These are phyloP conservation scores for Monotropa hypopitys DNA, from an alignment of 179 eudicot genomes.

Conservation along the genomic window DNA sequence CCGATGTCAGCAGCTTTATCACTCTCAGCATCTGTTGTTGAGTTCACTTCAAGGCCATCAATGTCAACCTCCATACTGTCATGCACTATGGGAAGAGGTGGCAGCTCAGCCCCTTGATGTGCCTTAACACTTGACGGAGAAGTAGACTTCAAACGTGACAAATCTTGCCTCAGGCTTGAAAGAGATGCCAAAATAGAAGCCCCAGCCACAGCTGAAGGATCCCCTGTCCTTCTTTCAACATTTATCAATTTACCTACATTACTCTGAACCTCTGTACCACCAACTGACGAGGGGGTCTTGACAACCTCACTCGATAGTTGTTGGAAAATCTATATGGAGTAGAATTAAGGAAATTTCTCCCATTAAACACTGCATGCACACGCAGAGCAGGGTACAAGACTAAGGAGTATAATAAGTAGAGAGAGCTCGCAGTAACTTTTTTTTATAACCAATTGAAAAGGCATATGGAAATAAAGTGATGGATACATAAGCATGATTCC, in stretches of 20 bases:
- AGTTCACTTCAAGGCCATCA: conserved; percentile 65
- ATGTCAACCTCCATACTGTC: conserved; percentile 58
- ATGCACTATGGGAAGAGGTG: conserved; percentile 48
- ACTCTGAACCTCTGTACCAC: conserved; percentile 43
- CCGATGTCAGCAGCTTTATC: conserved; percentile 46
- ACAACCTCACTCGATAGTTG: conserved; percentile 39
- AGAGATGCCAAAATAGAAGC: conserved; percentile 87
- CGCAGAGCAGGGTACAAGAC: neutral
- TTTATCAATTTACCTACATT: conserved; percentile 36
- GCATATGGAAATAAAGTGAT: neutral
- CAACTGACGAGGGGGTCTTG: conserved; percentile 53
- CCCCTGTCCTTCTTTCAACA: conserved; percentile 61
- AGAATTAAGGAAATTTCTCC: conserved; percentile 20
- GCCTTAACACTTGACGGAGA: conserved; percentile 41
- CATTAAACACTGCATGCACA: neutral
- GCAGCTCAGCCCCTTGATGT: conserved; percentile 40
- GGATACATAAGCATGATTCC: conserved; percentile 89
- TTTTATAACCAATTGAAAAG: neutral
- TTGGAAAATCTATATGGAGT: conserved; percentile 51
- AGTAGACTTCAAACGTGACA: conserved; percentile 48
- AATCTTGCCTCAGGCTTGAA: conserved; percentile 48
- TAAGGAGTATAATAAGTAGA: neutral
- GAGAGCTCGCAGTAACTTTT: neutral
- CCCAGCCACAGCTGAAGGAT: conserved; percentile 76
- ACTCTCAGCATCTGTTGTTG: conserved; percentile 44